Percentiles rank a stretch among this genome's conserved stretches.
phyloP scores from a whole-genome alignment of 1,284 basidiomycete species.

The Chondrostereum purpureum region DNA sequence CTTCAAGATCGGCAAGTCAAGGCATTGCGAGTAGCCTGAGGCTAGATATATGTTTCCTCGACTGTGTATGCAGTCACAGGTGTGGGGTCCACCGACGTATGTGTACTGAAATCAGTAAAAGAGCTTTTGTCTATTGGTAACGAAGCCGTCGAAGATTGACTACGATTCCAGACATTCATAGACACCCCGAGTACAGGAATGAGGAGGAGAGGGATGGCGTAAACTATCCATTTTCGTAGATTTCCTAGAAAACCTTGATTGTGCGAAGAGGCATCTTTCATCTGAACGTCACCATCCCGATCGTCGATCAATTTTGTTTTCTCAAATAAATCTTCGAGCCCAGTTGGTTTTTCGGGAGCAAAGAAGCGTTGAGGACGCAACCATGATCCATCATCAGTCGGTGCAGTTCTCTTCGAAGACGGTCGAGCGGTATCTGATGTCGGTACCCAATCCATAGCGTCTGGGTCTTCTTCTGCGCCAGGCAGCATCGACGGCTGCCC shows the following conservation, averaged over 20 bases:
- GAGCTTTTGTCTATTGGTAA: too few species aligned
- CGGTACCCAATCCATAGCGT: constrained; percentile 62
- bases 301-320: constrained; percentile 52
- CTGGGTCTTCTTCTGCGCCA: constrained; percentile 17
- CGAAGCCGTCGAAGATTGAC: too few species aligned
- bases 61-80: too few species aligned
- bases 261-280: constrained; percentile 10
- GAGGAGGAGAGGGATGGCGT: background rate
- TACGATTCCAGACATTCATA: background rate
- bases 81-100: too few species aligned
- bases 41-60: too few species aligned
- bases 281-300: constrained; percentile 16
- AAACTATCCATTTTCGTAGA: constrained; percentile 1
- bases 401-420: constrained; percentile 14
- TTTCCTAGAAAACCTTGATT: background rate
- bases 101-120: too few species aligned
- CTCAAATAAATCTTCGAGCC: constrained; percentile 68
- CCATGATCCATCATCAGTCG: constrained; percentile 38
- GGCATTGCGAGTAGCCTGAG: too few species aligned
- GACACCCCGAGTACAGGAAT: background rate
- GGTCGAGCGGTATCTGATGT: constrained; percentile 27
- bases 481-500: constrained; percentile 51
- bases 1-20: too few species aligned
- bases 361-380: constrained; percentile 68
- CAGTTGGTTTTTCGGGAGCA: constrained; percentile 69